phyloP scores from a whole-genome alignment of 2,329 filamentous ascomycete genomes.

The Colletotrichum shisoi region DNA sequence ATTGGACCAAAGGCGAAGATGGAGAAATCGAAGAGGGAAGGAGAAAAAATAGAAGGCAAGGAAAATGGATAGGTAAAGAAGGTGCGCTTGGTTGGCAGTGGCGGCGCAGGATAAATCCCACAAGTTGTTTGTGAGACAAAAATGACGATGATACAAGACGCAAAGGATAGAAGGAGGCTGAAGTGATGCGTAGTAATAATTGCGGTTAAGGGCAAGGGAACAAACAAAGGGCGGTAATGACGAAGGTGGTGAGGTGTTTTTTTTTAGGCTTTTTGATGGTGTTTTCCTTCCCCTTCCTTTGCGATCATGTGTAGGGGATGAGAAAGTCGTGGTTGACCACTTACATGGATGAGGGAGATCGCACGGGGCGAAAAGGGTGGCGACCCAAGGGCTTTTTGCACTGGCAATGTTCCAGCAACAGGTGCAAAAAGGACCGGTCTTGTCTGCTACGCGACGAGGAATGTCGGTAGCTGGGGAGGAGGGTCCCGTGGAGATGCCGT shows the following conservation, averaged over 20 bases:
- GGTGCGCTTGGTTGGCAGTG: background rate
- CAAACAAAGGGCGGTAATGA: conserved; percentile 10
- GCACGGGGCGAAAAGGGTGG: conserved; percentile 16
- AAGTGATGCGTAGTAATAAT: background rate
- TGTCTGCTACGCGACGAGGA: conserved; percentile 31
- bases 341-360: conserved; percentile 36
- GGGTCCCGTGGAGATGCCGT: conserved; percentile 37
- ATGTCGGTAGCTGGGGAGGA: conserved; percentile 39
- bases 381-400: conserved; percentile 36
- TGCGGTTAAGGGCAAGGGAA: background rate
- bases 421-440: conserved; percentile 27
- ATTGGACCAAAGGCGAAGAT: conserved; percentile 10
- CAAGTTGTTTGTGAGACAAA: background rate
- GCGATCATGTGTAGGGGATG: background rate
- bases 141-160: background rate
- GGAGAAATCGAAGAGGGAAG: background rate
- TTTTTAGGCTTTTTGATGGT: conserved; percentile 18
- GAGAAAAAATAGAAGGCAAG: background rate
- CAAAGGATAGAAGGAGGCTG: background rate
- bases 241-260: conserved; percentile 9
- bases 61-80: conserved; percentile 8
- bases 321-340: conserved; percentile 28
- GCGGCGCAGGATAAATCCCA: conserved; percentile 1
- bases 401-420: conserved; percentile 42
- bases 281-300: conserved; percentile 6